Evolutionary conservation across 75 land plant species (phyloP).

Genomic region (Larix kaempferi): DNA sequence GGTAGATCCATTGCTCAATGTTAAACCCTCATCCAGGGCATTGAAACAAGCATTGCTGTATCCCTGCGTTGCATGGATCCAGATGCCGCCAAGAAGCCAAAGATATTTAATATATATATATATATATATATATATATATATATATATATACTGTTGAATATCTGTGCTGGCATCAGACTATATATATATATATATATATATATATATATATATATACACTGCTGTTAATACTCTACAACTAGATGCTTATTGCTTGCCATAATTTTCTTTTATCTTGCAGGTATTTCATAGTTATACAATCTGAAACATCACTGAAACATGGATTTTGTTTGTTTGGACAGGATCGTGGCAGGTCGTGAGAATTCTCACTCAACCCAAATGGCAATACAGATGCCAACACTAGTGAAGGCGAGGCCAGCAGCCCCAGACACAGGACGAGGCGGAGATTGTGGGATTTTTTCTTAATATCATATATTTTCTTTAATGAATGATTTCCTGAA

Average conservation of each 20-base stretch:
- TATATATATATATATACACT: no score
- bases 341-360: slow-evolving; percentile 1
- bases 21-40: slow-evolving; percentile 53
- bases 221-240: no score
- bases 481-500: no score
- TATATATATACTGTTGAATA: no score
- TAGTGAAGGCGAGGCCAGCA: slow-evolving; percentile 1
- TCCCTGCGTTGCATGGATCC: slow-evolving; percentile 80
- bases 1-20: slow-evolving; percentile 52
- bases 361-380: not conserved
- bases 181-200: no score
- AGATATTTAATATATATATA: slow-evolving; percentile 37
- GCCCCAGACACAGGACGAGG: slow-evolving; percentile 6
- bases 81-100: slow-evolving; percentile 63
- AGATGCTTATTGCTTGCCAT: no score
- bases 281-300: no score
- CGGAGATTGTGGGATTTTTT: slow-evolving; percentile 5
- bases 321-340: not conserved
- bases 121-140: no score
- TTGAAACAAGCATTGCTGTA: slow-evolving; percentile 58
- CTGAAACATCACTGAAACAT: no score
- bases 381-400: not conserved
- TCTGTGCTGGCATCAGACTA: no score
- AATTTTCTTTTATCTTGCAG: no score
- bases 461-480: no score